These are phyloP conservation scores for Pleurotus cornucopiae DNA, from an alignment of 768 basidiomycete genomes.

Conservation along the genomic window DNA sequence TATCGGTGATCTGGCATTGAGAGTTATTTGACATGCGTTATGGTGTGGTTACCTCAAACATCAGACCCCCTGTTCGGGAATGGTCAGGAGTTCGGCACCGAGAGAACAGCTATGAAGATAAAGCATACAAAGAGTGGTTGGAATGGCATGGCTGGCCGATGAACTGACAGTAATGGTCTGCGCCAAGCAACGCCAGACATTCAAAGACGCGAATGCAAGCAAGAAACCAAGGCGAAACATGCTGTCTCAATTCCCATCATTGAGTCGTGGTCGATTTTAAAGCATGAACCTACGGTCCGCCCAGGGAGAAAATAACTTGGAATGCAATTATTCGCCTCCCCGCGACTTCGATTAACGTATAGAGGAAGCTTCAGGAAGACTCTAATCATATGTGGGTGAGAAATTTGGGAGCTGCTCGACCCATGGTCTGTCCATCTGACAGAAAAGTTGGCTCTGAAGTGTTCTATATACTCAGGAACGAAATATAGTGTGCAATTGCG, in stretches of 20 bases:
- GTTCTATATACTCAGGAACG: too few species aligned
- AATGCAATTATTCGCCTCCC: too few species aligned
- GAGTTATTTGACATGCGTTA: not conserved
- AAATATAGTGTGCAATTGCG: too few species aligned
- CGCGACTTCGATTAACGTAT: too few species aligned
- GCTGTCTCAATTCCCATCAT: not conserved
- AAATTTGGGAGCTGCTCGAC: too few species aligned
- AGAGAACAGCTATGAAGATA: not conserved
- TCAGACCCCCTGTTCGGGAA: slow-evolving; percentile 38
- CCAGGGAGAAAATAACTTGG: too few species aligned
- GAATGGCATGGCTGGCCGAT: slow-evolving; percentile 49
- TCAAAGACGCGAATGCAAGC: not conserved
- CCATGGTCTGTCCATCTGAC: too few species aligned
- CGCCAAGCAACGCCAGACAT: not conserved
- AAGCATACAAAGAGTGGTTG: slow-evolving; percentile 46
- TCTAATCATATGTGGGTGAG: too few species aligned
- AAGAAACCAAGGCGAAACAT: not conserved
- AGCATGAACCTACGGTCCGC: too few species aligned
- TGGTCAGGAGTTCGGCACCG: not conserved
- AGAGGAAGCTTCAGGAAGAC: too few species aligned
- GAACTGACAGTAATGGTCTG: slow-evolving; percentile 36
- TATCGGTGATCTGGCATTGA: not conserved
- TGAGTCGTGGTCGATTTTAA: too few species aligned
- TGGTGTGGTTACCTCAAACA: slow-evolving; percentile 47
- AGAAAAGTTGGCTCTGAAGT: too few species aligned